phyloP scores from a whole-genome alignment of 352 stramenopile species.

The Globisporangium camurandrum region DNA sequence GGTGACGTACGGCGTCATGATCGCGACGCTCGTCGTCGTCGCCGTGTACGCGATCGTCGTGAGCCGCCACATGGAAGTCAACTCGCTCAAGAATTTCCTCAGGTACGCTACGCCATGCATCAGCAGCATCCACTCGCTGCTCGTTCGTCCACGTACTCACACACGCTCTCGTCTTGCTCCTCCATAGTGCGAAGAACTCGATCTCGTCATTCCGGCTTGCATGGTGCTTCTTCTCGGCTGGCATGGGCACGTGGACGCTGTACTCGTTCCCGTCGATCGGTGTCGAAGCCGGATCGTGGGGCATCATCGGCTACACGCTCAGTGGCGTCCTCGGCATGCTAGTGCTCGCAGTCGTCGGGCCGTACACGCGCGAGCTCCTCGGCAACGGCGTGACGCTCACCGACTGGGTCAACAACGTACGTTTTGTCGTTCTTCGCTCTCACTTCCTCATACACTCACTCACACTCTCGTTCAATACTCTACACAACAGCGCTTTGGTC shows the following conservation, averaged over 20 bases:
- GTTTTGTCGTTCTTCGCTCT: neutral
- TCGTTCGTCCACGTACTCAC: neutral
- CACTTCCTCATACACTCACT: neutral
- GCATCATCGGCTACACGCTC: slow-evolving; percentile 70
- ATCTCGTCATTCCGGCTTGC: slow-evolving; percentile 40
- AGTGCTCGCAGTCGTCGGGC: slow-evolving; percentile 43
- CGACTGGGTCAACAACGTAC: slow-evolving; percentile 49
- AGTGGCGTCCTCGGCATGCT: slow-evolving; percentile 51
- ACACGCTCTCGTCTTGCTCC: neutral
- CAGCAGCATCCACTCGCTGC: neutral
- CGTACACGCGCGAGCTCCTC: slow-evolving; percentile 47
- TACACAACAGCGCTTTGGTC: slow-evolving; percentile 42
- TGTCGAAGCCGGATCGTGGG: slow-evolving; percentile 60
- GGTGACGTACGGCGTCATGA: slow-evolving; percentile 50
- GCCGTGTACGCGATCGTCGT: slow-evolving; percentile 57
- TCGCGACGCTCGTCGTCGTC: slow-evolving; percentile 52
- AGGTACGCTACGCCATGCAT: slow-evolving; percentile 21
- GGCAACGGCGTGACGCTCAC: slow-evolving; percentile 68
- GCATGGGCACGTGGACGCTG: slow-evolving; percentile 69
- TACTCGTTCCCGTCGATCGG: slow-evolving; percentile 75
- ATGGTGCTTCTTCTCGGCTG: slow-evolving; percentile 77
- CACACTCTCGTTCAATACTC: slow-evolving; percentile 1
- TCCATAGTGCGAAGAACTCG: slow-evolving; percentile 56
- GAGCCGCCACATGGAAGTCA: slow-evolving; percentile 45
- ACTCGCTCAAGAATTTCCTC: slow-evolving; percentile 52